A percentile compares a stretch with the other conserved stretches of the same genome.
Evolutionary conservation across 1,284 basidiomycete species (phyloP).

Genomic region (Apiotrichum gracile): DNA sequence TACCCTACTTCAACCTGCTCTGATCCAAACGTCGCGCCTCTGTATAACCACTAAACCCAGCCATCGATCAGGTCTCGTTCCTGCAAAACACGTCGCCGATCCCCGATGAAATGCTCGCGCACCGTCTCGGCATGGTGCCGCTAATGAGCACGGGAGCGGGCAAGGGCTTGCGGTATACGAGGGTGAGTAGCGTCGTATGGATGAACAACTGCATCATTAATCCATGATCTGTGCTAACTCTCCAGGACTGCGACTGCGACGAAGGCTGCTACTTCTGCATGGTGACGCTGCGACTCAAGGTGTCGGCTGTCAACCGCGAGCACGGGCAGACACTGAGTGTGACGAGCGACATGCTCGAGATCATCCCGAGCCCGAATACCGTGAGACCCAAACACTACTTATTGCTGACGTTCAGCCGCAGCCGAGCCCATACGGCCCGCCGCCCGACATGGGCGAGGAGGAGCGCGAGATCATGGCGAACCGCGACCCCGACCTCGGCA

Average conservation of each 20-base stretch:
- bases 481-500: conserved; percentile 70
- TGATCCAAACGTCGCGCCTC: background rate
- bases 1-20: background rate
- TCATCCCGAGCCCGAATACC: conserved; percentile 33
- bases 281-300: conserved; percentile 41
- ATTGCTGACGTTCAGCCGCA: conserved; percentile 7
- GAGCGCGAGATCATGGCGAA: conserved; percentile 49
- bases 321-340: conserved; percentile 37
- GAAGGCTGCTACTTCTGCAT: conserved; percentile 49
- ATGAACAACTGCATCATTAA: background rate
- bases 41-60: conserved; percentile 46
- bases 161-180: conserved; percentile 65
- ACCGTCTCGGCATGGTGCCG: conserved; percentile 91
- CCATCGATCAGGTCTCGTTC: conserved; percentile 95
- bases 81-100: conserved; percentile 86
- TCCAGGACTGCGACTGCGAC: conserved; percentile 46
- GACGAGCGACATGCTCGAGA: conserved; percentile 45
- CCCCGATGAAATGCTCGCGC: conserved; percentile 95
- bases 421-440: conserved; percentile 32
- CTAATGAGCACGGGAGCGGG: conserved; percentile 78
- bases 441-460: conserved; percentile 35
- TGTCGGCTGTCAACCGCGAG: conserved; percentile 17
- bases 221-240: background rate
- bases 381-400: conserved; percentile 7
- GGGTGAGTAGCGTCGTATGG: conserved; percentile 22